phyloP scores from a whole-genome alignment of 2,329 filamentous ascomycete genomes.

The Sclerotinia spermophila region DNA sequence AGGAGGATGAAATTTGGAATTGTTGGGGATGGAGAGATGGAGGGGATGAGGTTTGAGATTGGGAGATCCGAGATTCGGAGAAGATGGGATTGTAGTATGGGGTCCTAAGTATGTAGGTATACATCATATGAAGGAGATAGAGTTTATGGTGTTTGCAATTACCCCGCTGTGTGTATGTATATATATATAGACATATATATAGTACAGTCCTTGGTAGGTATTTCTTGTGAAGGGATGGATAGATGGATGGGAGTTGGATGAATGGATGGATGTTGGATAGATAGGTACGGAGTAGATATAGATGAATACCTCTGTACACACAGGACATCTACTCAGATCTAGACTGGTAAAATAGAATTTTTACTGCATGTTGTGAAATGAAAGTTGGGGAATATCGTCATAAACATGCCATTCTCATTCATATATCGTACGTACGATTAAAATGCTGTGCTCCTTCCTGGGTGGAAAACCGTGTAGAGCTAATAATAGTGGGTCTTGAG shows the following conservation, averaged over 20 bases:
- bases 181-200: too few species aligned
- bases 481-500: neutral
- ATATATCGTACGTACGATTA: neutral
- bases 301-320: too few species aligned
- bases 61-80: neutral
- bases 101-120: neutral
- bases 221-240: neutral
- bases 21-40: neutral
- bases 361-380: neutral
- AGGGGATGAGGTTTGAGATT: neutral
- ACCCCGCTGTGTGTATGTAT: neutral
- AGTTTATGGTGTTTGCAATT: neutral
- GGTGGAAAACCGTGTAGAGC: neutral
- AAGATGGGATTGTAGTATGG: neutral
- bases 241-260: too few species aligned
- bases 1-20: neutral
- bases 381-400: neutral
- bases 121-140: neutral
- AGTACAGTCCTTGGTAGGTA: too few species aligned
- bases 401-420: neutral
- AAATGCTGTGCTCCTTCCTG: neutral
- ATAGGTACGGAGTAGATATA: neutral
- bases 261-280: neutral
- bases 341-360: too few species aligned
- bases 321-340: too few species aligned